Base-by-base conservation (phyloP, 805 yeast species). In the Cyberlindnera samutprakarnensis region DNA sequence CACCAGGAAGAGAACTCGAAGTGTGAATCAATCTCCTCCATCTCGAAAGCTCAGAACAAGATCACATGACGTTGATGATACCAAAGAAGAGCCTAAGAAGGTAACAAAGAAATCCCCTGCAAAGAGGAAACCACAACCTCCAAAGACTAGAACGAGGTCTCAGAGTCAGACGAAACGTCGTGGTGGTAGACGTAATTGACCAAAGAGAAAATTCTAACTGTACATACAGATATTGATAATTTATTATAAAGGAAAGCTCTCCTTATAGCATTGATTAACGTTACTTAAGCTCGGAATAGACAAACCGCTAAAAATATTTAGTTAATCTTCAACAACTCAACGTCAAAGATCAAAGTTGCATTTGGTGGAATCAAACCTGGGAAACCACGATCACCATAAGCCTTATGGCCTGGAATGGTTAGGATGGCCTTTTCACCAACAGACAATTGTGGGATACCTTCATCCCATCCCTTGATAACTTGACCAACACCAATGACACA, bases 331-430 rank as follows among this genome's bases (percentile, higher is more conserved):
- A 64, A 52, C 50, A 83, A 71, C 61, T 83, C 90, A 42, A 83
- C 92, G 47, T 83, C 92, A 48, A 83, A 83, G 51, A 85, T 66
- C 64, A 90, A 74, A 47, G 96, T 88, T 44, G 96, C 94, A 61
- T 85, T 86, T 49, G 96, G 96, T 45, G 97, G 97, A 56, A 90
- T 90, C 56, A 86, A 68, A 48, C 95, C 95, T 48, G 96, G 96
- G 78, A 82, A 86, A 30, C 97, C 97, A 64, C 94, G 78, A 44
- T 73, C 72, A 42, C 96, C 96, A 64, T 90, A 90, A 47, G 94
- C 97, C 66, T 84, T 81, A 51, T 77, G 75, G 45, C 95, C 94
- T 51, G 96, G 94, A 51, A 90, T 86, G 51, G 94, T 86, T 56
- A 90, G 70, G 57, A 81, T 72, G 31, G 96, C 95, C 70, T 81